These are phyloP conservation scores for Aschersonia sp. DNA, from an alignment of 2,329 filamentous ascomycete genomes.

Conservation along the genomic window DNA sequence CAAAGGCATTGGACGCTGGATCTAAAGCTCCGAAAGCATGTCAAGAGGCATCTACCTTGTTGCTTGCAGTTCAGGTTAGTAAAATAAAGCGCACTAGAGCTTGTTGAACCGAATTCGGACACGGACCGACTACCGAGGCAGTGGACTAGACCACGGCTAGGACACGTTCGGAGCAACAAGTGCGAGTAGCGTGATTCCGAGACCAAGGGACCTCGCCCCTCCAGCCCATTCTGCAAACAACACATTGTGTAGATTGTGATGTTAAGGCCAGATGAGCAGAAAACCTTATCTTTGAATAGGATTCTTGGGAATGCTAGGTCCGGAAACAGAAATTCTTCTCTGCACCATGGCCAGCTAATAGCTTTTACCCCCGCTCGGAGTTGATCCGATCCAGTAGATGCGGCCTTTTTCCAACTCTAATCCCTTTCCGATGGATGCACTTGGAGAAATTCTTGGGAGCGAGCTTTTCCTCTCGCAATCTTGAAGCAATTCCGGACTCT, in stretches of 20 bases:
- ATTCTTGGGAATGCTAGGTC: not conserved
- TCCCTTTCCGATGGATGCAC: too few species aligned
- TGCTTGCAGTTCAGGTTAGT: not conserved
- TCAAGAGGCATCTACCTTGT: too few species aligned
- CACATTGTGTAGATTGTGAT: not conserved
- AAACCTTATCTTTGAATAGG: not conserved
- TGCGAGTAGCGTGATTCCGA: not conserved
- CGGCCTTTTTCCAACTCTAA: too few species aligned
- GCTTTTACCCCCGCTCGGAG: too few species aligned
- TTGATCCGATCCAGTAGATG: too few species aligned
- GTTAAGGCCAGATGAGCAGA: too few species aligned
- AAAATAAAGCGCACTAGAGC: not conserved
- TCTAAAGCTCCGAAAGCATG: not conserved
- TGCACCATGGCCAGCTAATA: too few species aligned
- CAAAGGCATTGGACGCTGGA: not conserved
- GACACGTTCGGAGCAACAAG: not conserved
- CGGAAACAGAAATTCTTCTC: not conserved
- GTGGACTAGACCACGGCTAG: not conserved
- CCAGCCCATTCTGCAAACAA: not conserved
- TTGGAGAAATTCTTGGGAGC: not conserved
- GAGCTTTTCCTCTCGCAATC: not conserved
- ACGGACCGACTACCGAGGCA: not conserved
- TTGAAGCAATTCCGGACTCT: not conserved
- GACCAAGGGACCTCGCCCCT: not conserved
- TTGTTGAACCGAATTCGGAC: not conserved